Conservation (phyloP, 192 early-diverging fungal species). For the Coemansia sp. region DNA sequence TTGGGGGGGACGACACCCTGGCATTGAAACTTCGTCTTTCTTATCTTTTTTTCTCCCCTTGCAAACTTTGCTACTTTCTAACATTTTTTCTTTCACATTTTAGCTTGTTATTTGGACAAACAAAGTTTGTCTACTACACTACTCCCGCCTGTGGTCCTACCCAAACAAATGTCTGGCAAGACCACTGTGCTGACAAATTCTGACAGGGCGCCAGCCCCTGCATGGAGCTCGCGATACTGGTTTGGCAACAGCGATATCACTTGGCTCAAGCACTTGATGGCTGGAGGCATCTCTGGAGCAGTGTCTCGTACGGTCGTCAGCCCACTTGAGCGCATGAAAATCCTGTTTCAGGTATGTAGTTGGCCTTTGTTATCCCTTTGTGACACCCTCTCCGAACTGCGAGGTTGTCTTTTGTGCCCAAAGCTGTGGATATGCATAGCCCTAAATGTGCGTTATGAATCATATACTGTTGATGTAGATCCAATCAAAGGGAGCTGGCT, state of each 20-base stretch:
- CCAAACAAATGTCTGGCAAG: slow-evolving; percentile 29
- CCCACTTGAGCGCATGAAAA: slow-evolving; percentile 84
- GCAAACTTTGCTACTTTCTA: background rate
- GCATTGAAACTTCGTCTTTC: background rate
- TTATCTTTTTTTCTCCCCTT: background rate
- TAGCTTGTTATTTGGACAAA: slow-evolving; percentile 2
- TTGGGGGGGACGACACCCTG: background rate
- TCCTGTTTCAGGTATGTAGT: slow-evolving; percentile 73
- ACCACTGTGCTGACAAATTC: slow-evolving; percentile 32
- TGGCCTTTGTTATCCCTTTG: background rate
- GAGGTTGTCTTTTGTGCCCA: background rate
- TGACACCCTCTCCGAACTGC: background rate
- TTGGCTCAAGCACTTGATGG: slow-evolving; percentile 73
- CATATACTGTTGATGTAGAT: slow-evolving; percentile 50
- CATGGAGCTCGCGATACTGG: slow-evolving; percentile 59
- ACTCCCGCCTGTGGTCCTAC: background rate
- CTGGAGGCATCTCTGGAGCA: slow-evolving; percentile 77
- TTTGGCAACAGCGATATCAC: slow-evolving; percentile 59
- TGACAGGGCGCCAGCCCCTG: slow-evolving; percentile 18
- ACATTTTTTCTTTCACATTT: slow-evolving; percentile 9
- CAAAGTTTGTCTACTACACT: background rate
- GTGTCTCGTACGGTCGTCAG: slow-evolving; percentile 80
- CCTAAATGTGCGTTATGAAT: background rate
- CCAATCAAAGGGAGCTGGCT: slow-evolving; percentile 54
- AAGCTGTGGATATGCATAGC: background rate